phyloP scores from a whole-genome alignment of 164 flowering plant genomes.

The Aristolochia californica region DNA sequence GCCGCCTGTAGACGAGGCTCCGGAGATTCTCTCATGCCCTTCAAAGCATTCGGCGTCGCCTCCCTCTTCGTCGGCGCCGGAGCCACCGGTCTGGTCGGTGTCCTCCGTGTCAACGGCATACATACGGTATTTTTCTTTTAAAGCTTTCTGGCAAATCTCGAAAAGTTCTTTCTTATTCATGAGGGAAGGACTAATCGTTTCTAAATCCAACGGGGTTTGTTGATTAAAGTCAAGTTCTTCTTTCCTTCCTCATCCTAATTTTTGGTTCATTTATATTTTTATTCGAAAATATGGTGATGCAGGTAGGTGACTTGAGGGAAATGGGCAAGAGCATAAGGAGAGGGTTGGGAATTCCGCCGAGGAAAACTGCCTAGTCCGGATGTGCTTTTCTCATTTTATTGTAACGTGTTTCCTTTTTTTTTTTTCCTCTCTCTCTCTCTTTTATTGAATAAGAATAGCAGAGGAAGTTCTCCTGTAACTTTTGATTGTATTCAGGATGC shows the following conservation, averaged over 20 bases:
- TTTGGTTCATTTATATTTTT: background rate
- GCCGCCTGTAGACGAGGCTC: constrained; percentile 26
- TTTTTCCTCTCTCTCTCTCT: too few relatives aligned
- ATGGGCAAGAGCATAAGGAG: constrained; percentile 41
- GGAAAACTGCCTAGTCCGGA: constrained; percentile 7
- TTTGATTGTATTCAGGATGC: too few relatives aligned
- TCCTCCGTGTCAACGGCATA: constrained; percentile 46
- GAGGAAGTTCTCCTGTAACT: too few relatives aligned
- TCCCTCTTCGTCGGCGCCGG: constrained; percentile 72
- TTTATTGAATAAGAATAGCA: too few relatives aligned
- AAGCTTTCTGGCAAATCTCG: background rate
- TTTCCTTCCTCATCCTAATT: background rate
- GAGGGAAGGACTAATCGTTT: background rate
- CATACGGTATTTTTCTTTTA: constrained; percentile 23
- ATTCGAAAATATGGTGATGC: background rate
- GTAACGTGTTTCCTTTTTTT: too few relatives aligned
- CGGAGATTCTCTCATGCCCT: constrained; percentile 49
- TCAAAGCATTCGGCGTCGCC: constrained; percentile 74
- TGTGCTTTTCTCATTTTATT: too few relatives aligned
- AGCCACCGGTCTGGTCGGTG: constrained; percentile 40
- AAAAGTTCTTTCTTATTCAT: background rate
- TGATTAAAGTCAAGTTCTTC: too few relatives aligned
- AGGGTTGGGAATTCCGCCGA: constrained; percentile 34
- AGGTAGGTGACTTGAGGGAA: constrained; percentile 51
- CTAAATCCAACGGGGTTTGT: too few relatives aligned